A percentile compares a stretch with the other conserved stretches of the same genome.
phyloP scores from a whole-genome alignment of 345 rosid species.

The Dimocarpus longan region DNA sequence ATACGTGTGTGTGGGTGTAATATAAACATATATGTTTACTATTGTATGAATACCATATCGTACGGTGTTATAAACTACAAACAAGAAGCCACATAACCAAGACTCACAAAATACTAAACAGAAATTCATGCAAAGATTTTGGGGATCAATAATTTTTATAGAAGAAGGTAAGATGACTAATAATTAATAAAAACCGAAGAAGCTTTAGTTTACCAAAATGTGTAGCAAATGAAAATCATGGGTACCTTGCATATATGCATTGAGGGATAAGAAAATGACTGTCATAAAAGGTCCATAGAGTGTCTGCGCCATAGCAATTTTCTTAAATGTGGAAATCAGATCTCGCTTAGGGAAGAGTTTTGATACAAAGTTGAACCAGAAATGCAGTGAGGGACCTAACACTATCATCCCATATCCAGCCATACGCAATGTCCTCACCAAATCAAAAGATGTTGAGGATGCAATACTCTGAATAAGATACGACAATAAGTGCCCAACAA shows the following conservation, averaged over 20 bases:
- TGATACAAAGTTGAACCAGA: conserved; percentile 85
- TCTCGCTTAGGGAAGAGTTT: conserved; percentile 74
- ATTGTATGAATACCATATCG: not conserved
- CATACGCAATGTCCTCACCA: conserved; percentile 79
- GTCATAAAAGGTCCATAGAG: conserved; percentile 82
- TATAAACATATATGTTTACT: not conserved
- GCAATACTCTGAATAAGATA: conserved; percentile 48
- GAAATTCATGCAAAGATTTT: not conserved
- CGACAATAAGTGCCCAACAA: not conserved
- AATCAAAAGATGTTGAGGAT: conserved; percentile 60
- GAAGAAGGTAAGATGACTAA: not conserved
- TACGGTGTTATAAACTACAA: conserved; percentile 3
- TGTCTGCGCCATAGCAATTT: conserved; percentile 78
- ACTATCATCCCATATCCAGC: conserved; percentile 78
- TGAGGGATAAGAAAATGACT: conserved; percentile 66
- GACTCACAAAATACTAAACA: not conserved
- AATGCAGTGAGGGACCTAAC: conserved; percentile 82
- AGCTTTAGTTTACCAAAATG: not conserved
- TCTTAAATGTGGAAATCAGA: conserved; percentile 75
- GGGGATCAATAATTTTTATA: not conserved
- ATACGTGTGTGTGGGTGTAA: not conserved
- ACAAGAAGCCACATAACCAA: not conserved
- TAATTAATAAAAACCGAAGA: not conserved
- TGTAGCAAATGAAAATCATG: conserved; percentile 3
- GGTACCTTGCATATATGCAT: conserved; percentile 72